Evolutionary conservation across 768 basidiomycete genomes (phyloP).

Genomic region (Leccinellum albellum): DNA sequence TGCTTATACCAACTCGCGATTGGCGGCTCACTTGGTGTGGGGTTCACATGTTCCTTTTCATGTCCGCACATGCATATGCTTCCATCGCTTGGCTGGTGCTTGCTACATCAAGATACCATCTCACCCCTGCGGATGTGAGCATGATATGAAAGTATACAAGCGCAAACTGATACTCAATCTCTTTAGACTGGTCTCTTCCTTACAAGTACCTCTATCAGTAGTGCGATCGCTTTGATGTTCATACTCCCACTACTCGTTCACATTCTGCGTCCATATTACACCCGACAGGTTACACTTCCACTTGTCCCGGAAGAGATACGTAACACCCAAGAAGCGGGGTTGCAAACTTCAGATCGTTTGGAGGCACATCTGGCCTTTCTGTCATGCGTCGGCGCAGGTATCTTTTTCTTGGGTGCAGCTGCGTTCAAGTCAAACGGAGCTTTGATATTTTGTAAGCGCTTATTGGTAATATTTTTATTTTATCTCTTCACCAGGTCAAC

Average conservation of each 20-base stretch:
- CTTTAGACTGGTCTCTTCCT: slow-evolving; percentile 29
- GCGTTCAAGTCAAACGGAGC: slow-evolving; percentile 3
- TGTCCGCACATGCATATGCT: slow-evolving; percentile 13
- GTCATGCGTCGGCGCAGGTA: slow-evolving; percentile 14
- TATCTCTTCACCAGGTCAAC: background rate
- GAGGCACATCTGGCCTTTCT: slow-evolving; percentile 27
- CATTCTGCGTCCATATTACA: slow-evolving; percentile 27
- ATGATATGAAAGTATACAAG: background rate
- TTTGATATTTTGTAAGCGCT: slow-evolving; percentile 15
- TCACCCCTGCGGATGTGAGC: slow-evolving; percentile 28
- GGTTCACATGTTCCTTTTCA: slow-evolving; percentile 23
- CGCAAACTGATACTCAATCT: background rate
- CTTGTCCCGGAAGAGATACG: background rate
- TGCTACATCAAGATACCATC: slow-evolving; percentile 23
- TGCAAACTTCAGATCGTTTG: slow-evolving; percentile 23
- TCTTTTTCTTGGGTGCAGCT: slow-evolving; percentile 15
- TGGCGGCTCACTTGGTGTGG: slow-evolving; percentile 32
- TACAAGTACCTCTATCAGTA: slow-evolving; percentile 13
- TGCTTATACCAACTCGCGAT: slow-evolving; percentile 22
- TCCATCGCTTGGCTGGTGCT: slow-evolving; percentile 19
- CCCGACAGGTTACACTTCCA: background rate
- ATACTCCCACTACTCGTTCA: slow-evolving; percentile 23
- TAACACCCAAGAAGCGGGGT: background rate
- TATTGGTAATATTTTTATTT: background rate
- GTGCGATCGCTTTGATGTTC: slow-evolving; percentile 16